Evolutionary conservation across 495 filamentous ascomycete genomes (phyloP), one percentile per base, ranked within the genome.

Genomic region (Cercophora newfieldiana): DNA sequence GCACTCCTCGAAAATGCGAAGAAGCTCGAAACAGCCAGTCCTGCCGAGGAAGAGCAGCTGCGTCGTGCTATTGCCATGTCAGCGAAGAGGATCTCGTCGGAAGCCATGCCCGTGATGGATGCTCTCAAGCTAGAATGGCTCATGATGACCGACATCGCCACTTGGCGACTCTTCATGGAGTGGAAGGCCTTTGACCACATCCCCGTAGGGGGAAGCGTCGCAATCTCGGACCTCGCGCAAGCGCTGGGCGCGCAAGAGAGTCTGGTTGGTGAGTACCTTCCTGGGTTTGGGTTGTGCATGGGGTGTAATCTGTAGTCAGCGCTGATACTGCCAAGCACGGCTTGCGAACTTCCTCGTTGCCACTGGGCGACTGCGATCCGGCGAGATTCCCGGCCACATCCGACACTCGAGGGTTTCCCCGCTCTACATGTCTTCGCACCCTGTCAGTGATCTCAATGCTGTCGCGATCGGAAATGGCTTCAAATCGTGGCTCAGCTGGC

Each of bases 131-230:
- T 68, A 0, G 69, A 76, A 6, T 75, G 71, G 69, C 28, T 71
- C 14, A 57, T 58, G 72, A 18, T 74, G 16, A 62, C 66, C 18
- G 66, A 73, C 7, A 48, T 67, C 24, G 67, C 67, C 44, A 66
- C 63, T 2, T 73, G 67, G 67, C 69, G 73, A 53, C 51, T 76
- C 12, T 73, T 76, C 56, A 66, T 75, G 29, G 54, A 68, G 19
- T 76, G 74, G 74, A 69, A 70, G 30, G 72, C 72, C 25, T 76
- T 76, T 37, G 74, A 76, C 66, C 58, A 66, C 25, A 76, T 76
- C 61, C 72, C 74, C 16, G 56, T 71, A 22, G 29, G 60, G 19
- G 72, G 72, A 14, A 48, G 60, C 66, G 74, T 76, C 55, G 74
- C 72, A 1, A 61, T 68, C 33, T 6, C 62, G 1, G 74, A 75